These are phyloP conservation scores for Phialophora macrospora DNA, from an alignment of 2,329 filamentous ascomycete genomes.

Conservation along the genomic window DNA sequence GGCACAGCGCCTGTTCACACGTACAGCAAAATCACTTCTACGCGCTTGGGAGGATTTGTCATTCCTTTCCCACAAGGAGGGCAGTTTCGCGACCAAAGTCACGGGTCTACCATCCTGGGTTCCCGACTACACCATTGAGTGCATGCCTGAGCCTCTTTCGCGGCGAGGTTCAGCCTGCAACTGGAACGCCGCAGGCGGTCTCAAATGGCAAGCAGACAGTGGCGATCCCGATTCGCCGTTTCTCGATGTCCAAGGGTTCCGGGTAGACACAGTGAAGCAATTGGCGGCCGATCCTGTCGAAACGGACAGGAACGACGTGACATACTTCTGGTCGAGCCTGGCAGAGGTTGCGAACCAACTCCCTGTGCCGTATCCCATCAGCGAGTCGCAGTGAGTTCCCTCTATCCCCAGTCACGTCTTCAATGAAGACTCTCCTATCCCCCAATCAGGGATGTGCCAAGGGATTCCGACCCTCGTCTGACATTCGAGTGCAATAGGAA, in stretches of 20 bases:
- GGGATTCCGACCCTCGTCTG: background rate
- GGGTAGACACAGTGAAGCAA: background rate
- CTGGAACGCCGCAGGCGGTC: background rate
- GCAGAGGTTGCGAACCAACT: background rate
- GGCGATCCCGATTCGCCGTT: background rate
- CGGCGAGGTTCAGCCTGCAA: background rate
- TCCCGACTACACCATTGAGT: background rate
- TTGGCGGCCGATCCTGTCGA: background rate
- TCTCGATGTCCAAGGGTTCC: background rate
- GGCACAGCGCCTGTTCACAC: background rate
- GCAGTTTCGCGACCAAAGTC: background rate
- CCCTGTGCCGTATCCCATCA: background rate
- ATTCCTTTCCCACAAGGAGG: background rate
- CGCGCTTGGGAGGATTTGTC: background rate
- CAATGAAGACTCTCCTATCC: background rate
- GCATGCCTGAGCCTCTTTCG: background rate
- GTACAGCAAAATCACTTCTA: background rate
- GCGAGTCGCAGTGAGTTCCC: background rate
- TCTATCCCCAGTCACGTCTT: background rate
- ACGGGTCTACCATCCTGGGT: background rate
- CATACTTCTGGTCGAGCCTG: background rate
- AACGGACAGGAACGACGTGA: background rate
- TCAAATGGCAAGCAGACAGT: background rate
- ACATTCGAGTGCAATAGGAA: background rate
- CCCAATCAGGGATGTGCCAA: background rate